phyloP scores from a whole-genome alignment of 164 flowering plant species.

The Vitis cinerea region DNA sequence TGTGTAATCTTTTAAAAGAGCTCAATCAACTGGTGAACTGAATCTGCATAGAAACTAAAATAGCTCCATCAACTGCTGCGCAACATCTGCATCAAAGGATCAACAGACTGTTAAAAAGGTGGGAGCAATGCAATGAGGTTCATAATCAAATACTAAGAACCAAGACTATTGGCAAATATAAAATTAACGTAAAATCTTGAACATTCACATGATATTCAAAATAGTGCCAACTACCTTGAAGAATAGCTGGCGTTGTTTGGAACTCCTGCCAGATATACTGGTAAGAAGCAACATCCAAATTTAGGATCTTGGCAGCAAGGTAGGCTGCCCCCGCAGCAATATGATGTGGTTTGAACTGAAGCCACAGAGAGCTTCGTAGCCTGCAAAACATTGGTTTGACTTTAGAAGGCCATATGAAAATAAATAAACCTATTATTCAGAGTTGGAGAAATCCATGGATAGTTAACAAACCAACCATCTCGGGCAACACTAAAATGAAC shows the following conservation, averaged over 20 bases:
- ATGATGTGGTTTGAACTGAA: slow-evolving; percentile 68
- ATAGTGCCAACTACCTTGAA: slow-evolving; percentile 51
- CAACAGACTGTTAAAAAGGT: neutral
- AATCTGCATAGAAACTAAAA: slow-evolving; percentile 19
- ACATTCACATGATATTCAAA: neutral
- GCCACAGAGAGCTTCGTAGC: slow-evolving; percentile 70
- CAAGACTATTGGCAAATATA: neutral
- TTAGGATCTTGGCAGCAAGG: slow-evolving; percentile 80
- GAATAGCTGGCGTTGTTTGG: slow-evolving; percentile 66
- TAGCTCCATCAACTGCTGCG: slow-evolving; percentile 76
- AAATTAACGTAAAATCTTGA: neutral
- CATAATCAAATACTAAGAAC: neutral
- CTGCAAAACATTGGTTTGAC: slow-evolving; percentile 26
- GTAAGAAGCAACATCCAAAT: slow-evolving; percentile 60
- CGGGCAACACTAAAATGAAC: slow-evolving; percentile 19
- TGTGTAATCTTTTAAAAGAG: slow-evolving; percentile 16
- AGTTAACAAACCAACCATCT: slow-evolving; percentile 31
- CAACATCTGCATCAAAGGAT: slow-evolving; percentile 65
- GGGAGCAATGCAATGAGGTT: neutral
- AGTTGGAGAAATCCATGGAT: slow-evolving; percentile 5
- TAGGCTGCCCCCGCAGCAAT: slow-evolving; percentile 83
- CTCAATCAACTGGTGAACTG: too few species aligned
- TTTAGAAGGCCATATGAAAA: neutral
- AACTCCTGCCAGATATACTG: slow-evolving; percentile 82
- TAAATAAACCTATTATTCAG: neutral